These are phyloP conservation scores for Rutidosis leptorrhynchoides DNA, from an alignment of 129 eudicot genomes.

Conservation along the genomic window DNA sequence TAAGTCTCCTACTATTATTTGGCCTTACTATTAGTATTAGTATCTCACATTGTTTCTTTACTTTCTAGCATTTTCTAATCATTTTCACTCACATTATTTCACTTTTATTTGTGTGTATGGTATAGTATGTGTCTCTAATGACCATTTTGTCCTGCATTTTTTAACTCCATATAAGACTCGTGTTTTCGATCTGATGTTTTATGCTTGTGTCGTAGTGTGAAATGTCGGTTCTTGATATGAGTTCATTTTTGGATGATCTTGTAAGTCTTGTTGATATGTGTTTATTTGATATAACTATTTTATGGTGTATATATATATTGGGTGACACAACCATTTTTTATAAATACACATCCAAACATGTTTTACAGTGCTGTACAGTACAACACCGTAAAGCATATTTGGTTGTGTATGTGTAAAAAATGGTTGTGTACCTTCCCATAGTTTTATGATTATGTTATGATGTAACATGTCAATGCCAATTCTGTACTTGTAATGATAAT, in stretches of 20 bases:
- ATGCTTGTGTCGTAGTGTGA: neutral
- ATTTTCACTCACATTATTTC: conserved; percentile 16
- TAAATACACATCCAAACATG: too few species aligned
- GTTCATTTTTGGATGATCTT: conserved; percentile 27
- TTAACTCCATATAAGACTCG: neutral
- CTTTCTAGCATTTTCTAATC: conserved; percentile 16
- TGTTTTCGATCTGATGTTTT: neutral
- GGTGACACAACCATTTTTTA: too few species aligned
- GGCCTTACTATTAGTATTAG: neutral
- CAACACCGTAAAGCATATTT: too few species aligned
- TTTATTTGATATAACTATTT: neutral
- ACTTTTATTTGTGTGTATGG: conserved; percentile 8
- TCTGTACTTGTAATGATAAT: too few species aligned
- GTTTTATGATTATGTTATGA: neutral
- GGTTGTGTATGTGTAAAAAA: too few species aligned
- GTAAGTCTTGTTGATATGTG: conserved; percentile 9
- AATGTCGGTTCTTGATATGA: conserved; percentile 18
- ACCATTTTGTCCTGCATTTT: neutral
- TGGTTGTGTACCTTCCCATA: too few species aligned
- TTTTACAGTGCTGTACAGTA: too few species aligned
- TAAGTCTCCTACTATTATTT: conserved; percentile 19
- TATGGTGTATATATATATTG: too few species aligned
- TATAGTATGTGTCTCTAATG: neutral
- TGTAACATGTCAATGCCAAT: too few species aligned
- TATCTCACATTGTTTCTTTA: conserved; percentile 6